Percentiles rank a stretch among this genome's conserved stretches.
Conservation (phyloP, 129 eudicot genomes). For the Ambrosia trifida region DNA sequence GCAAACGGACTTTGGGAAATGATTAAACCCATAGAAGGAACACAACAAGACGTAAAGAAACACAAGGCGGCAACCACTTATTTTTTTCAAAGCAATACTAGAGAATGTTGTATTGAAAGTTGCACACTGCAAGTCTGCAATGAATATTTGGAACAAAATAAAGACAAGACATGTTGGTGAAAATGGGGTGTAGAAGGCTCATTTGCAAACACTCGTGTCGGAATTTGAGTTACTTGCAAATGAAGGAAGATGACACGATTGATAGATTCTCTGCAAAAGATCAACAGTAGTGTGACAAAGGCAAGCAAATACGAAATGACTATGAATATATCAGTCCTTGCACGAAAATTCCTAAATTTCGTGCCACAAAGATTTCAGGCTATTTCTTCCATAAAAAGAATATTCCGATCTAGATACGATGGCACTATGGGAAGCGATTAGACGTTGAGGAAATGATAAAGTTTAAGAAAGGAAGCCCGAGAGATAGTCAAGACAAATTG, state of each 20-base stretch:
- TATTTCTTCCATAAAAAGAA: not conserved
- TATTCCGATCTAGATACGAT: not conserved
- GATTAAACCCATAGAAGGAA: not conserved
- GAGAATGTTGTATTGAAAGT: not conserved
- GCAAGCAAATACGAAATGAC: not conserved
- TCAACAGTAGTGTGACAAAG: too few species aligned
- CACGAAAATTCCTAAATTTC: not conserved
- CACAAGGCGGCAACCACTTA: not conserved
- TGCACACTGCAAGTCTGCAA: not conserved
- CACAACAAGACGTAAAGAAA: not conserved
- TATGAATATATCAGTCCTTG: not conserved
- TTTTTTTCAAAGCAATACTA: too few species aligned
- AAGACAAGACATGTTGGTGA: not conserved
- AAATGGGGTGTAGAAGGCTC: too few species aligned
- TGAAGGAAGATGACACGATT: too few species aligned
- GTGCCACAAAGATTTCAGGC: not conserved
- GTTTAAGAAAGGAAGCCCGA: too few species aligned
- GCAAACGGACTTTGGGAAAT: not conserved
- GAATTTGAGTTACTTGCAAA: too few species aligned
- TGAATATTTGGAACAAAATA: not conserved
- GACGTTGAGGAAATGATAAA: not conserved
- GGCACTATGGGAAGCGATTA: too few species aligned
- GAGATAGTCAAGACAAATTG: not conserved
- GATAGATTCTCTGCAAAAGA: too few species aligned
- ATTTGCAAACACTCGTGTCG: too few species aligned